Percentiles rank a stretch among this genome's conserved stretches.
These are phyloP conservation scores for Penicillium expansum DNA, from an alignment of 2,329 filamentous ascomycete species.

Conservation along the genomic window DNA sequence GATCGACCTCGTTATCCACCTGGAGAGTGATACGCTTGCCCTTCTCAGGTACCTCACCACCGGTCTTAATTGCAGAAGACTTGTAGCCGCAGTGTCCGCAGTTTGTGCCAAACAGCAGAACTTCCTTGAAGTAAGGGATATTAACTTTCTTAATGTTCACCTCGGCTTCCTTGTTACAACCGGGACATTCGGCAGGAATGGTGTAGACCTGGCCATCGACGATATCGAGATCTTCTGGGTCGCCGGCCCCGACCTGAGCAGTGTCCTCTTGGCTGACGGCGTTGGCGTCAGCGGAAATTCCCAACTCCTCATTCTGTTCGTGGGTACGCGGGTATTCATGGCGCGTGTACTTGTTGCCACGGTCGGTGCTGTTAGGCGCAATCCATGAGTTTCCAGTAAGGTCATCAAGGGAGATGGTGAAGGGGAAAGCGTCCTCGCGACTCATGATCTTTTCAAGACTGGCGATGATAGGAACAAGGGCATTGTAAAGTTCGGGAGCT, in stretches of 20 bases:
- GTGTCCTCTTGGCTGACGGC: conserved; percentile 30
- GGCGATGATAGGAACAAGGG: conserved; percentile 72
- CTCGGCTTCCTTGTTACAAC: conserved; percentile 86
- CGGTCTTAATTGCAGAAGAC: conserved; percentile 96
- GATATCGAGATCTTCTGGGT: conserved; percentile 72
- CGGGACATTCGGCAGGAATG: conserved; percentile 88
- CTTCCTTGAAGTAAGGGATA: conserved; percentile 78
- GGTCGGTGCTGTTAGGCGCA: conserved; percentile 71
- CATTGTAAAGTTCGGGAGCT: conserved; percentile 72
- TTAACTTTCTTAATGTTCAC: conserved; percentile 6
- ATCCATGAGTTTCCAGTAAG: conserved; percentile 96
- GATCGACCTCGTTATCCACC: conserved; percentile 67
- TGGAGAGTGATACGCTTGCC: conserved; percentile 79
- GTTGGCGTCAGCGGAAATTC: conserved; percentile 58
- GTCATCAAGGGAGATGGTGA: conserved; percentile 85
- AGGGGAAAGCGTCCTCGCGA: conserved; percentile 74
- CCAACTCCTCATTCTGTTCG: conserved; percentile 83
- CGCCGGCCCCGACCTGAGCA: conserved; percentile 41
- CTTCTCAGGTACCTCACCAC: conserved; percentile 82
- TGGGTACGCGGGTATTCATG: conserved; percentile 77
- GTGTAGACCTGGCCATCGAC: conserved; percentile 89
- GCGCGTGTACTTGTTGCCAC: conserved; percentile 86
- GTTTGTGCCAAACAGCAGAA: conserved; percentile 90
- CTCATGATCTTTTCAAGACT: conserved; percentile 74
- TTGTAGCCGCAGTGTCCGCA: conserved; percentile 92